phyloP scores from a whole-genome alignment of 106 monocot genomes.

The Allium sativum region DNA sequence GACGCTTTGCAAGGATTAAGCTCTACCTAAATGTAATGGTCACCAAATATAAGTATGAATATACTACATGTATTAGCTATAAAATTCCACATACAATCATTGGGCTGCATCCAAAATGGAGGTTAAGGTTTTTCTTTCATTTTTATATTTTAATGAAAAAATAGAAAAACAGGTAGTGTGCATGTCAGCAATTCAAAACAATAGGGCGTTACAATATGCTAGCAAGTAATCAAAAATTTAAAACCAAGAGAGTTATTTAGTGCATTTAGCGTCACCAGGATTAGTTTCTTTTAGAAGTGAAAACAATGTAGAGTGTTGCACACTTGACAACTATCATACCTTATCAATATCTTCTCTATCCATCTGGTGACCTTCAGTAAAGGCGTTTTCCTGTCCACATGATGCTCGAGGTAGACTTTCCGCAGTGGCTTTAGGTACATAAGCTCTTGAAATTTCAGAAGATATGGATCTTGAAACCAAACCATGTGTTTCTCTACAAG shows the following conservation, averaged over 20 bases:
- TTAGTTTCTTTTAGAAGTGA: neutral
- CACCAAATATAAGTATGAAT: too few relatives aligned
- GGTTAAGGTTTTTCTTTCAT: neutral
- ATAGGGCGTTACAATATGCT: neutral
- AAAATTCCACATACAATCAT: too few relatives aligned
- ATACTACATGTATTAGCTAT: too few relatives aligned
- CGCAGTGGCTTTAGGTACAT: slow-evolving; percentile 10
- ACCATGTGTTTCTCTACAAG: slow-evolving; percentile 8
- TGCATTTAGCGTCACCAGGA: too few relatives aligned
- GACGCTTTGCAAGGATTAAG: too few relatives aligned
- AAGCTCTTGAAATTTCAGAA: slow-evolving; percentile 8
- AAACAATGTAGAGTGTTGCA: neutral
- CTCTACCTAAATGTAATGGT: too few relatives aligned
- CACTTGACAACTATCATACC: neutral
- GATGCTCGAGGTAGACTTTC: slow-evolving; percentile 11
- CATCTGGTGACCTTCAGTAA: slow-evolving; percentile 11
- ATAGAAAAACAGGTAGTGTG: neutral
- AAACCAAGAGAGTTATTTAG: too few relatives aligned
- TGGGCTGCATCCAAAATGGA: neutral
- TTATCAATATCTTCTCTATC: neutral
- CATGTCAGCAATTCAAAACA: neutral
- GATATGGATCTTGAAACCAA: slow-evolving; percentile 11
- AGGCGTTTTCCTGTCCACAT: slow-evolving; percentile 1
- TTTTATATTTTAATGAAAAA: neutral
- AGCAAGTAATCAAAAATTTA: neutral